These are phyloP conservation scores for Vigna angularis DNA, from an alignment of 306 rosid species.

Conservation along the genomic window DNA sequence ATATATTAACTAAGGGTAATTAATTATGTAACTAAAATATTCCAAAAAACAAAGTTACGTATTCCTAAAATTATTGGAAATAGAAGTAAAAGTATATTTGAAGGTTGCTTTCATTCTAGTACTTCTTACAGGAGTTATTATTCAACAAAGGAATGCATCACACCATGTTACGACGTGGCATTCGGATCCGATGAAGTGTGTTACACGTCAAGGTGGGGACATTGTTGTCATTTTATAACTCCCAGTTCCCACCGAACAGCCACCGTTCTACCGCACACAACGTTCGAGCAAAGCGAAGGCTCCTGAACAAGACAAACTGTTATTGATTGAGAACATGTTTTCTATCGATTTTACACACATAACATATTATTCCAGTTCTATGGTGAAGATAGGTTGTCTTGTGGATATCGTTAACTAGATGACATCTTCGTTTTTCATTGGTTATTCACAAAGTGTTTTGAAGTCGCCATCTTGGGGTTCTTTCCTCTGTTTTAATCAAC, in stretches of 20 bases:
- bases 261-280: constrained; percentile 19
- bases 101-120: too few species aligned
- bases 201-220: not conserved
- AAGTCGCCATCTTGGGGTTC: not conserved
- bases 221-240: not conserved
- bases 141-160: too few species aligned
- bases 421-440: not conserved
- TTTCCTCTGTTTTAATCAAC: constrained; percentile 10
- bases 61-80: too few species aligned
- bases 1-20: too few species aligned
- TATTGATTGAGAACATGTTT: not conserved
- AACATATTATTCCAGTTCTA: not conserved
- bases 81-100: too few species aligned
- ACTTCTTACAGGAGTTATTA: too few species aligned
- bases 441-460: constrained; percentile 9
- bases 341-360: not conserved
- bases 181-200: not conserved
- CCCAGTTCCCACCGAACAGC: not conserved
- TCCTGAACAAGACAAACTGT: not conserved
- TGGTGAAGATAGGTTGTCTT: constrained; percentile 25
- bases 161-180: too few species aligned
- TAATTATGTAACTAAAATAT: too few species aligned
- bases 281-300: not conserved
- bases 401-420: not conserved
- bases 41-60: too few species aligned